Percentiles rank a stretch among this genome's conserved stretches.
phyloP scores from a whole-genome alignment of 2,329 filamentous ascomycete species.

The Cercospora sp. region DNA sequence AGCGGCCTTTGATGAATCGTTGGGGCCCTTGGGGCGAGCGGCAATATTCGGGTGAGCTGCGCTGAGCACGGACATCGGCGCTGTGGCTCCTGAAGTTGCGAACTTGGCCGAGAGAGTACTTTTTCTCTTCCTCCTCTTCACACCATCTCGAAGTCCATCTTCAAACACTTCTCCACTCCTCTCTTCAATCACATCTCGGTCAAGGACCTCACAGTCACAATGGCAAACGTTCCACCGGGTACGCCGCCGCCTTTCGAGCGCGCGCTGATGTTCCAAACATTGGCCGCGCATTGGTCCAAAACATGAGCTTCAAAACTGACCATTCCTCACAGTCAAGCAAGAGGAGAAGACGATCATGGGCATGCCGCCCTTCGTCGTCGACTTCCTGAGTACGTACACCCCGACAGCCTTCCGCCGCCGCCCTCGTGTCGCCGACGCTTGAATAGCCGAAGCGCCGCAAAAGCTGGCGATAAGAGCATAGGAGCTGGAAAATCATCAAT shows the following conservation, averaged over 20 bases:
- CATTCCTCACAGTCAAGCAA: slow-evolving; percentile 20
- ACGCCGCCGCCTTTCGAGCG: slow-evolving; percentile 15
- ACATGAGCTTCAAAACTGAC: slow-evolving; percentile 18
- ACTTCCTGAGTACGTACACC: slow-evolving; percentile 91
- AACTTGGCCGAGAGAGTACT: too few species aligned
- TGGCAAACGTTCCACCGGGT: slow-evolving; percentile 32
- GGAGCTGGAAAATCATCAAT: slow-evolving; percentile 18
- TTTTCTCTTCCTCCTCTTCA: too few species aligned
- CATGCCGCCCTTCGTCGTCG: slow-evolving; percentile 77
- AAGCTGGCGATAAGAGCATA: slow-evolving; percentile 37
- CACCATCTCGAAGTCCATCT: too few species aligned
- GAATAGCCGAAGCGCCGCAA: slow-evolving; percentile 23
- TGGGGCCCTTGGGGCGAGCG: too few species aligned
- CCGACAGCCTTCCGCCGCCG: slow-evolving; percentile 7
- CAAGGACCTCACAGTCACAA: slow-evolving; percentile 25
- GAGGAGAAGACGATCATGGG: slow-evolving; percentile 32
- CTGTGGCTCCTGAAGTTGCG: too few species aligned
- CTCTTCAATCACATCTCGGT: slow-evolving; percentile 14
- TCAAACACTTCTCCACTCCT: slow-evolving; percentile 3
- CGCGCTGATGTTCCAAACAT: slow-evolving; percentile 14
- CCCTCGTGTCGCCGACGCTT: slow-evolving; percentile 12
- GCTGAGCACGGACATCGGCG: too few species aligned
- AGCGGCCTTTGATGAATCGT: too few species aligned
- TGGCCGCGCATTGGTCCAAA: slow-evolving; percentile 15
- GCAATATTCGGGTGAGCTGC: too few species aligned